Percentiles rank a stretch among this genome's conserved stretches.
Evolutionary conservation across 1,139 yeast genomes (phyloP).

Genomic region (Citeromyces hawaiiensis): DNA sequence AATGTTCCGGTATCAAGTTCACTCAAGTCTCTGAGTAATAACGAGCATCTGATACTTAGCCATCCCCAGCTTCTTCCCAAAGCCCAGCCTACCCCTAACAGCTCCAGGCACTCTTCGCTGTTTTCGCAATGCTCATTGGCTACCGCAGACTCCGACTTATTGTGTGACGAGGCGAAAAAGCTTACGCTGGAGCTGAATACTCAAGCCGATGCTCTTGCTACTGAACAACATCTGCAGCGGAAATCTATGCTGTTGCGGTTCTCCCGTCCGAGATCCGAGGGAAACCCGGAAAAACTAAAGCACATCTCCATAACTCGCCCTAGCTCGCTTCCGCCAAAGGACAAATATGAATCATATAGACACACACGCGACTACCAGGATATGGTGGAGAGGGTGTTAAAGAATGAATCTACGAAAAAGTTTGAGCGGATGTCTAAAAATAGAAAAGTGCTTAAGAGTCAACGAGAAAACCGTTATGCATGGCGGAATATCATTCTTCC

Average conservation of each 20-base stretch:
- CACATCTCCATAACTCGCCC: constrained; percentile 45
- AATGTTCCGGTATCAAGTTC: constrained; percentile 57
- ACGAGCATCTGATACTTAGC: constrained; percentile 15
- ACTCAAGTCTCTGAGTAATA: constrained; percentile 17
- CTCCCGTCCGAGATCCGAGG: too few relatives aligned
- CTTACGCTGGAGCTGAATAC: constrained; percentile 26
- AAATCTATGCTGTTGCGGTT: constrained; percentile 17
- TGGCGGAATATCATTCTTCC: constrained; percentile 35
- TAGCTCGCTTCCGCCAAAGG: constrained; percentile 55
- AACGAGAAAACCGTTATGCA: constrained; percentile 20
- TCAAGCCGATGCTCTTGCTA: constrained; percentile 21
- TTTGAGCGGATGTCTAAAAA: constrained; percentile 17
- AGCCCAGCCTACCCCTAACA: constrained; percentile 4
- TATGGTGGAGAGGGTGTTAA: constrained; percentile 33
- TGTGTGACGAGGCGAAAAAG: constrained; percentile 34
- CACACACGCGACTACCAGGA: constrained; percentile 44
- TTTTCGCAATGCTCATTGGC: constrained; percentile 7
- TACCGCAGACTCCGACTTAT: constrained; percentile 19
- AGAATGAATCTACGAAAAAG: constrained; percentile 23
- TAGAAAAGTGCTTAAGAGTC: constrained; percentile 17
- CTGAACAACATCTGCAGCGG: constrained; percentile 26
- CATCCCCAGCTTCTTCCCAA: too few relatives aligned
- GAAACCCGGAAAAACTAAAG: background rate
- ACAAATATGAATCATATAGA: constrained; percentile 33
- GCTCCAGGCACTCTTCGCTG: constrained; percentile 9